Evolutionary conservation across 106 monocot species (phyloP).

Genomic region (Allium sativum): DNA sequence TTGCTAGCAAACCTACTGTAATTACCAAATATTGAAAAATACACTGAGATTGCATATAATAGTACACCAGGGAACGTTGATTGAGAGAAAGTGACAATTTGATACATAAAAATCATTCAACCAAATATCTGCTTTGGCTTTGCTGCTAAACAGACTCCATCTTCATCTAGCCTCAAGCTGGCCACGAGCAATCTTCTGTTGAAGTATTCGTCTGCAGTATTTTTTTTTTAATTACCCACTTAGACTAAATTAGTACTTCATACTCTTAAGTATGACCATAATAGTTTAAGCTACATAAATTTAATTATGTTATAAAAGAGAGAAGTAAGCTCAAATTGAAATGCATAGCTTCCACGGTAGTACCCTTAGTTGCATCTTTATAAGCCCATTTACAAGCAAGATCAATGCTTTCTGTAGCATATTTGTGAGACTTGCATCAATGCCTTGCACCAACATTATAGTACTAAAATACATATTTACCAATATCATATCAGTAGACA

Average conservation of each 20-base stretch:
- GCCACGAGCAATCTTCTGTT: constrained; percentile 30
- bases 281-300: neutral
- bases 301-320: neutral
- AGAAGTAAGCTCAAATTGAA: neutral
- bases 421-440: constrained; percentile 9
- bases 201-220: constrained; percentile 43
- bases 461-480: neutral
- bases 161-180: constrained; percentile 30
- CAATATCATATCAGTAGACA: too few relatives aligned
- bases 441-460: neutral
- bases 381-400: constrained; percentile 55
- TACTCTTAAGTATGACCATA: neutral
- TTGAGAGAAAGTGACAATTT: too few relatives aligned
- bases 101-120: too few relatives aligned
- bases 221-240: neutral
- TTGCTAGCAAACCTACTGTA: too few relatives aligned
- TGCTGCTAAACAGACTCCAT: constrained; percentile 39
- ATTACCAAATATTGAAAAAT: too few relatives aligned
- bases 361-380: constrained; percentile 28
- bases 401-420: constrained; percentile 46
- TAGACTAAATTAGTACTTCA: neutral
- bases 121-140: constrained; percentile 38
- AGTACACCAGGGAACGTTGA: too few relatives aligned
- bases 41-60: too few relatives aligned
- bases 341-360: constrained; percentile 22